These are phyloP conservation scores for Colletotrichum echinochloae DNA, from an alignment of 2,329 filamentous ascomycete genomes.

Conservation along the genomic window DNA sequence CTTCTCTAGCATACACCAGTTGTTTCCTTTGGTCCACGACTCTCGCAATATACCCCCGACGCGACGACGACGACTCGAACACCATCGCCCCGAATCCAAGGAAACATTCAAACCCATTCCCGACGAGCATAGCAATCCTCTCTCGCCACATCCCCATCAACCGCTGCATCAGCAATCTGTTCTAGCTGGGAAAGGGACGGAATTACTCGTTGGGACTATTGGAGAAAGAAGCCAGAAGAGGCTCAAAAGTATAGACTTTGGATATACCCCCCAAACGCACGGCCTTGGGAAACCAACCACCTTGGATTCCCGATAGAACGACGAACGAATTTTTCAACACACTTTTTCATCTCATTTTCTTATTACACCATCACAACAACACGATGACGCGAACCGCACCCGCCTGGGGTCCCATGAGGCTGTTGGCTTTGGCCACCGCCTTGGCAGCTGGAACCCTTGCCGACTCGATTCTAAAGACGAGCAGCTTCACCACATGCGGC, in stretches of 20 bases:
- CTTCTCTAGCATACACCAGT: constrained; percentile 26
- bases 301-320: constrained; percentile 31
- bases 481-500: constrained; percentile 81
- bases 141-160: constrained; percentile 30
- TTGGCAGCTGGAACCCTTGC: constrained; percentile 66
- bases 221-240: constrained; percentile 39
- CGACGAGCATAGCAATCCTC: constrained; percentile 30
- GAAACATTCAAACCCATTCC: constrained; percentile 13
- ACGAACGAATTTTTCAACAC: constrained; percentile 18
- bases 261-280: constrained; percentile 33
- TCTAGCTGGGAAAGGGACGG: constrained; percentile 27
- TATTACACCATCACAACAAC: constrained; percentile 5
- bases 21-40: constrained; percentile 40
- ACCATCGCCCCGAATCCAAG: constrained; percentile 24
- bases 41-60: constrained; percentile 39
- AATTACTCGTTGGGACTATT: constrained; percentile 19
- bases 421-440: constrained; percentile 51
- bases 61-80: constrained; percentile 37
- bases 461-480: constrained; percentile 80
- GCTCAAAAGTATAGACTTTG: constrained; percentile 40
- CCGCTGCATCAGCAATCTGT: constrained; percentile 26
- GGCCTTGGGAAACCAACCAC: constrained; percentile 21
- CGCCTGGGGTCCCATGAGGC: constrained; percentile 47
- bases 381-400: constrained; percentile 51
- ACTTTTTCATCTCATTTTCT: neutral